phyloP scores from a whole-genome alignment of 2,329 filamentous ascomycete species.

The Colletotrichum sp. region DNA sequence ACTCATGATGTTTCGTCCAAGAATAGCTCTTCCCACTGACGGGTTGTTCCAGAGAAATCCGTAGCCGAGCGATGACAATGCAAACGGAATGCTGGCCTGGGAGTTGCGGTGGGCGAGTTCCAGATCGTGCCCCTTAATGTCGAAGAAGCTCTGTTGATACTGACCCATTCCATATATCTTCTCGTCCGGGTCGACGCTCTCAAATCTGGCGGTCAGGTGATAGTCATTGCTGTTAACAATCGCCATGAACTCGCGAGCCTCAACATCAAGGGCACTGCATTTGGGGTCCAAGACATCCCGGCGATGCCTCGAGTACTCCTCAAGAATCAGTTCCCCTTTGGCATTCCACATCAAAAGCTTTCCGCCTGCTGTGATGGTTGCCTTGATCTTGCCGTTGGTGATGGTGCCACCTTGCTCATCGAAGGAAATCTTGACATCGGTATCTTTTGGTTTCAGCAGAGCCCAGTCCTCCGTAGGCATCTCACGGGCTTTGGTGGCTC shows the following conservation, averaged over 20 bases:
- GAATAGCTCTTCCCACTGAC: conserved; percentile 59
- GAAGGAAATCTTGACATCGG: conserved; percentile 21
- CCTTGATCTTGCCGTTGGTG: conserved; percentile 35
- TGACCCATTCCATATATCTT: conserved; percentile 70
- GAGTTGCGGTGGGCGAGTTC: conserved; percentile 69
- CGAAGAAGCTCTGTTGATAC: conserved; percentile 64
- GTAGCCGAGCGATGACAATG: conserved; percentile 61
- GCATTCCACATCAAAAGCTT: conserved; percentile 33
- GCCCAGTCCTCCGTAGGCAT: conserved; percentile 45
- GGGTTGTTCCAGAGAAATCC: conserved; percentile 70
- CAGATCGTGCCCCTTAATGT: conserved; percentile 64
- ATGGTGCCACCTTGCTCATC: conserved; percentile 26
- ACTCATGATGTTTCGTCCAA: conserved; percentile 63
- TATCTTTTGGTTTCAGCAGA: conserved; percentile 26
- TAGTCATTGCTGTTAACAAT: conserved; percentile 52
- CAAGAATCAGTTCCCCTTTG: conserved; percentile 31
- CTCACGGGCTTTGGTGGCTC: conserved; percentile 43
- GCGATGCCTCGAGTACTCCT: conserved; percentile 35
- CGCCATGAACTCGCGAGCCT: conserved; percentile 60
- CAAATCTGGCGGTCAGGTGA: conserved; percentile 60
- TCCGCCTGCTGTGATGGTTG: conserved; percentile 29
- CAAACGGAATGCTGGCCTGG: conserved; percentile 66
- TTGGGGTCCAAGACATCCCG: conserved; percentile 51
- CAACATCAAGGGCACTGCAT: conserved; percentile 57
- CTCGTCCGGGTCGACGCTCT: conserved; percentile 56